Evolutionary conservation across 192 early-diverging fungal genomes (phyloP).

Genomic region (Funneliformis geosporum): DNA sequence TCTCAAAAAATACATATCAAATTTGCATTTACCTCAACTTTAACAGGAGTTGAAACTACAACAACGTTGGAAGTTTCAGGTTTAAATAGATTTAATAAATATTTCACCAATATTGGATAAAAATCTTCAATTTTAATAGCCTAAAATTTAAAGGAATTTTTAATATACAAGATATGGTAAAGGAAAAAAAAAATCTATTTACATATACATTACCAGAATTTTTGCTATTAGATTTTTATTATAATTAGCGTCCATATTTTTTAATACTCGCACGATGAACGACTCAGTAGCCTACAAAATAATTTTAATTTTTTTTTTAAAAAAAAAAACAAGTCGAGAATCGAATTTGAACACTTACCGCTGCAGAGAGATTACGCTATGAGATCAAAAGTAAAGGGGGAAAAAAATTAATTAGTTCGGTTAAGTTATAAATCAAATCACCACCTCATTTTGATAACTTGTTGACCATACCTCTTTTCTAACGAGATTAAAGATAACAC

Average conservation of each 20-base stretch:
- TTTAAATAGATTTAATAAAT: conserved; percentile 52
- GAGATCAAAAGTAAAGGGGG: not conserved
- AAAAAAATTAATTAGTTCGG: no score
- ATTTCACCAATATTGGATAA: conserved; percentile 49
- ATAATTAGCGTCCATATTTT: conserved; percentile 49
- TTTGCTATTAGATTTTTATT: conserved; percentile 52
- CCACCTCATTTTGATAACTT: not conserved
- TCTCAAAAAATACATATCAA: not conserved
- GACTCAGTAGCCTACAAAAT: conserved; percentile 45
- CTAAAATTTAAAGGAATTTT: conserved; percentile 27
- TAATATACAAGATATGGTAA: no score
- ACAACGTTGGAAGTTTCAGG: conserved; percentile 53
- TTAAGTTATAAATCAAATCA: not conserved
- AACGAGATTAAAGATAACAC: conserved; percentile 56
- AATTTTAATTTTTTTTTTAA: no score
- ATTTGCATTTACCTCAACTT: conserved; percentile 38
- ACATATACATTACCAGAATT: conserved; percentile 50
- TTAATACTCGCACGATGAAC: conserved; percentile 53
- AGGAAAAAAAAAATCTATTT: no score
- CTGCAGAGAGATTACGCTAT: not conserved
- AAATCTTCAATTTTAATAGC: conserved; percentile 50
- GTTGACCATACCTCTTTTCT: conserved; percentile 39
- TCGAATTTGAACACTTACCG: not conserved
- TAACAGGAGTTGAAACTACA: conserved; percentile 50
- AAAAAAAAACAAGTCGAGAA: no score